Percentiles rank a stretch among this genome's conserved stretches.
Conservation (phyloP, 371 early-diverging fungal genomes). For the Mucor velutinosus region DNA sequence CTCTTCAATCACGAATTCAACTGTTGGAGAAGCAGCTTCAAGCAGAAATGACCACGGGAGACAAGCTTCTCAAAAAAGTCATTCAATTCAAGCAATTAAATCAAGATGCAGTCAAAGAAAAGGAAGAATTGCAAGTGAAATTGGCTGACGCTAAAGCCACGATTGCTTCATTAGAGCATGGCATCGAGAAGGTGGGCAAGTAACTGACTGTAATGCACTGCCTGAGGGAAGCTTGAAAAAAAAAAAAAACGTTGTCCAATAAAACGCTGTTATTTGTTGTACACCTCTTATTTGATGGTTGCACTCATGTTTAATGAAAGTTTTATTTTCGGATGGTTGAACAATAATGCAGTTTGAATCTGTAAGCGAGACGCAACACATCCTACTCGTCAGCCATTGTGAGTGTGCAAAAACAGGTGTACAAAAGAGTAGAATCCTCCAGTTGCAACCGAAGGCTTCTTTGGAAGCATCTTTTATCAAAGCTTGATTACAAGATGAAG, state of each 20-base stretch:
- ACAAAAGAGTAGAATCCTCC: no score
- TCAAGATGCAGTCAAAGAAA: neutral
- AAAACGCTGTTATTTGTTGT: neutral
- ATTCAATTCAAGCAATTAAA: neutral
- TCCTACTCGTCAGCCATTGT: no score
- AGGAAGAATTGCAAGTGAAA: neutral
- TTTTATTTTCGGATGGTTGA: neutral
- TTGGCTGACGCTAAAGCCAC: neutral
- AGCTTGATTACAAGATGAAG: neutral
- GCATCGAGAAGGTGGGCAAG: neutral
- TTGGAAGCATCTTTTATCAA: neutral
- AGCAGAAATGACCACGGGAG: neutral
- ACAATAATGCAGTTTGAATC: neutral
- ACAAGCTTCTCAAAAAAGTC: neutral
- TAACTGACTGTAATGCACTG: no score
- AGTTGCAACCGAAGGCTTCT: no score
- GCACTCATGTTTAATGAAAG: neutral
- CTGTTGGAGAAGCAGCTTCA: neutral
- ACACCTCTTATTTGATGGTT: neutral
- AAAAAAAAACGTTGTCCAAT: neutral
- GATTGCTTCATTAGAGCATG: neutral
- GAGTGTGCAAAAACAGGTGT: no score
- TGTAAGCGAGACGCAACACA: neutral
- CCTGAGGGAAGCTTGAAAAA: neutral
- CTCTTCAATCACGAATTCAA: neutral